phyloP scores from a whole-genome alignment of 768 basidiomycete species.

The Boletus rubescentipes region DNA sequence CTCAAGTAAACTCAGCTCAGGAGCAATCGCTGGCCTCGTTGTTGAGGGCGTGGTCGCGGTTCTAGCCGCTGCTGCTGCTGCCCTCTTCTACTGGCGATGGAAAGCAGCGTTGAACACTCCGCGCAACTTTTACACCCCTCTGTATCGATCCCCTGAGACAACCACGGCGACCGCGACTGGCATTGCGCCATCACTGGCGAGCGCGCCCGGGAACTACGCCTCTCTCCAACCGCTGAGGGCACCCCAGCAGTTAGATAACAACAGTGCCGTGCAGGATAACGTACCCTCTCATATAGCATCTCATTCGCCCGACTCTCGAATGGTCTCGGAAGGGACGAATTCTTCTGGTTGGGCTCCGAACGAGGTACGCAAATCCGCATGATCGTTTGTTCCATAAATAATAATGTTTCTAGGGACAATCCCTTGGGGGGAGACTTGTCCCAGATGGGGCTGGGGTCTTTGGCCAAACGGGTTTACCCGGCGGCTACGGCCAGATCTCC shows the following conservation, averaged over 20 bases:
- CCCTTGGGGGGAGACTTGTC: conserved; percentile 5
- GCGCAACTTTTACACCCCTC: not conserved
- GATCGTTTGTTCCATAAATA: not conserved
- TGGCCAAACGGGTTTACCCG: not conserved
- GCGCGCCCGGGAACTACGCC: not conserved
- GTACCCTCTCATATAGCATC: not conserved
- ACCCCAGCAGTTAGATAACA: not conserved
- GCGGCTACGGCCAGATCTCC: not conserved
- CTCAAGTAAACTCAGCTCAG: conserved; percentile 19
- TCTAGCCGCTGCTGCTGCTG: conserved; percentile 12
- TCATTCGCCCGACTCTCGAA: not conserved
- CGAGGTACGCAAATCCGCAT: conserved; percentile 8
- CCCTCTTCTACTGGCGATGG: conserved; percentile 27
- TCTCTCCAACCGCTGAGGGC: not conserved
- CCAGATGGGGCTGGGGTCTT: not conserved
- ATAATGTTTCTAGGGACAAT: conserved; percentile 3
- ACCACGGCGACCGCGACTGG: conserved; percentile 4
- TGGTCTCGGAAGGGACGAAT: not conserved
- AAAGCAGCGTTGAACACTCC: conserved; percentile 6
- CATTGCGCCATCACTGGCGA: conserved; percentile 7
- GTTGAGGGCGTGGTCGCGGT: conserved; percentile 14
- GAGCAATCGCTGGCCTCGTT: conserved; percentile 24
- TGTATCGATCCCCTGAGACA: conserved; percentile 1
- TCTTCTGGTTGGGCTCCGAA: not conserved
- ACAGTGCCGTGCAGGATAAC: not conserved